A percentile compares a stretch with the other conserved stretches of the same genome.
Conservation (phyloP, 2,329 filamentous ascomycete species). For the Claviceps fusiformis region DNA sequence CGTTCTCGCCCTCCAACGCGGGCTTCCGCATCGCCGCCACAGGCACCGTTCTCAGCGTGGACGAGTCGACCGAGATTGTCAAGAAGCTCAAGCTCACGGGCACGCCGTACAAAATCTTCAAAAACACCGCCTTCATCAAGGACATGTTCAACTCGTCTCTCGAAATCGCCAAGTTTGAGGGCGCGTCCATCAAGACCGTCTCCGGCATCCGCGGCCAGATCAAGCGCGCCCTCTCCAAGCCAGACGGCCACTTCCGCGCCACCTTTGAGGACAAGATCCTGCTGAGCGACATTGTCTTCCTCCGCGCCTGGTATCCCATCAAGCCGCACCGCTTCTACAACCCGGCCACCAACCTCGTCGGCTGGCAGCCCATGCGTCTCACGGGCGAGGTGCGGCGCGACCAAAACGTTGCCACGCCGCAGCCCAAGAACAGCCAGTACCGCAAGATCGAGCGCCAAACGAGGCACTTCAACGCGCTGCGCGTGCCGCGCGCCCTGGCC, state of each 20-base stretch:
- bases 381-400: conserved; percentile 82
- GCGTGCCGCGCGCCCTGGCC: conserved; percentile 66
- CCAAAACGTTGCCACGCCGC: conserved; percentile 60
- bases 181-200: conserved; percentile 88
- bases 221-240: conserved; percentile 85
- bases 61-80: conserved; percentile 93
- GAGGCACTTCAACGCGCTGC: conserved; percentile 66
- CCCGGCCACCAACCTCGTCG: conserved; percentile 82
- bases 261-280: conserved; percentile 98
- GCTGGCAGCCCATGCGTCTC: conserved; percentile 87
- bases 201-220: conserved; percentile 93
- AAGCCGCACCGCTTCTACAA: conserved; percentile 96
- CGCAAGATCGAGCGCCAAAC: conserved; percentile 50
- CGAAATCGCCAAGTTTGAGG: conserved; percentile 97
- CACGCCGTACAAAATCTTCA: conserved; percentile 92
- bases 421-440: conserved; percentile 77
- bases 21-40: conserved; percentile 93
- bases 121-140: conserved; percentile 97
- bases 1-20: conserved; percentile 68
- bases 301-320: conserved; percentile 93
- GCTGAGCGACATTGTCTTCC: conserved; percentile 90
- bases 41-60: conserved; percentile 83
- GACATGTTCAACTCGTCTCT: conserved; percentile 93
- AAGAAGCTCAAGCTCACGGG: conserved; percentile 98
- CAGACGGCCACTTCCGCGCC: conserved; percentile 89